Conservation (phyloP, 2,329 filamentous ascomycete genomes). For the Aspergillus niger region DNA sequence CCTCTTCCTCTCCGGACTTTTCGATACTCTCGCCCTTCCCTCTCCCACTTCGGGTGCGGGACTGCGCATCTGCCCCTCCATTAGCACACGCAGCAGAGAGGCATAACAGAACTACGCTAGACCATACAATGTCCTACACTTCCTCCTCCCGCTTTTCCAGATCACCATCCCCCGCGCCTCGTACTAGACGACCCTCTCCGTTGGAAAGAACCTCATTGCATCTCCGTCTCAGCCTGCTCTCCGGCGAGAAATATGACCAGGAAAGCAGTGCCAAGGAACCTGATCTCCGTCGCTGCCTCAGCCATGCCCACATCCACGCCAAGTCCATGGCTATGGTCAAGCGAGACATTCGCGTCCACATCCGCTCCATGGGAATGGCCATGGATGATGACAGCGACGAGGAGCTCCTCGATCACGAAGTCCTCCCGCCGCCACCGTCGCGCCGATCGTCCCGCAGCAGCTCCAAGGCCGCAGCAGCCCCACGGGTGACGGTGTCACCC, state of each 20-base stretch:
- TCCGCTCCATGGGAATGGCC: slow-evolving; percentile 9
- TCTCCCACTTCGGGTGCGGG: slow-evolving; percentile 3
- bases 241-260: slow-evolving; percentile 9
- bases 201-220: slow-evolving; percentile 5
- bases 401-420: neutral
- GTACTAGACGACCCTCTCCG: neutral
- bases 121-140: slow-evolving; percentile 7
- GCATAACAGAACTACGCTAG: neutral
- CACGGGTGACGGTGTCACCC: neutral
- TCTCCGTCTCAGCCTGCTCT: slow-evolving; percentile 5
- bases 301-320: slow-evolving; percentile 6
- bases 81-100: neutral
- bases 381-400: slow-evolving; percentile 7
- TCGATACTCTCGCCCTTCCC: neutral
- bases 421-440: neutral
- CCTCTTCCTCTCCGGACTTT: neutral
- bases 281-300: slow-evolving; percentile 9
- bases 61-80: neutral
- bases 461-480: slow-evolving; percentile 1
- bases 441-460: neutral
- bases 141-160: slow-evolving; percentile 5
- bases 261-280: slow-evolving; percentile 7
- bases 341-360: slow-evolving; percentile 9
- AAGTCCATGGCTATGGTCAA: slow-evolving; percentile 10
- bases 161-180: neutral